Conservation (phyloP, 257 asterid species). For the Solanum habrochaites region DNA sequence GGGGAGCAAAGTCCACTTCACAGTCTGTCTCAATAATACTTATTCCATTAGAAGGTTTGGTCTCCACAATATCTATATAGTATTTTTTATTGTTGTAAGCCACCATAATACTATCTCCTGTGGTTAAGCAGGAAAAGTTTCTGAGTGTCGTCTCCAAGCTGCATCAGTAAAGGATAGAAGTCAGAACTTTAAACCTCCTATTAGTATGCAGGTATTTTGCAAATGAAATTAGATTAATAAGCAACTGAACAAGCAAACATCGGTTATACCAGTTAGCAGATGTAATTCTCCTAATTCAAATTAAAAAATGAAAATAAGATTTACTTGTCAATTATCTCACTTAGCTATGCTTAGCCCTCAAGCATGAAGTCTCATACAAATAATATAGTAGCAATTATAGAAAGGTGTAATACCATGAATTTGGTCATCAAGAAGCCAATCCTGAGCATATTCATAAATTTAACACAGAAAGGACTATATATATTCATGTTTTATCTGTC, state of each 20-base stretch:
- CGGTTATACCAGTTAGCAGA: background rate
- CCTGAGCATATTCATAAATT: background rate
- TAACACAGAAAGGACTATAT: background rate
- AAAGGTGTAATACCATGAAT: background rate
- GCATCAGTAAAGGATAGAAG: slow-evolving; percentile 13
- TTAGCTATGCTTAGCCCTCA: background rate
- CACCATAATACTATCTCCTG: slow-evolving; percentile 98
- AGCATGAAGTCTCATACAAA: background rate
- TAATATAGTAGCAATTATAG: background rate
- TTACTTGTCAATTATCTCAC: background rate
- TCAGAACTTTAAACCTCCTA: background rate
- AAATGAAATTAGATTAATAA: background rate
- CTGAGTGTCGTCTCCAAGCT: slow-evolving; percentile 95
- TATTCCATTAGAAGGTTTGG: slow-evolving; percentile 92
- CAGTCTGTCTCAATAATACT: slow-evolving; percentile 95
- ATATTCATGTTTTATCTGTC: background rate
- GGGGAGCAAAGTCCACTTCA: slow-evolving; percentile 99
- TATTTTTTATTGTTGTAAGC: slow-evolving; percentile 91
- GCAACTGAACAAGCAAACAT: background rate
- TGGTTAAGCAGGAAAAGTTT: slow-evolving; percentile 92
- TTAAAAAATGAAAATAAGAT: background rate
- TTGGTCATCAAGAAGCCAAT: background rate
- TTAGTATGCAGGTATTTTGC: background rate
- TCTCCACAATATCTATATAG: slow-evolving; percentile 87
- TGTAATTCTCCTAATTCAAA: background rate